Evolutionary conservation across 805 yeast genomes (phyloP).

Genomic region (Saccharomycopsis vini): DNA sequence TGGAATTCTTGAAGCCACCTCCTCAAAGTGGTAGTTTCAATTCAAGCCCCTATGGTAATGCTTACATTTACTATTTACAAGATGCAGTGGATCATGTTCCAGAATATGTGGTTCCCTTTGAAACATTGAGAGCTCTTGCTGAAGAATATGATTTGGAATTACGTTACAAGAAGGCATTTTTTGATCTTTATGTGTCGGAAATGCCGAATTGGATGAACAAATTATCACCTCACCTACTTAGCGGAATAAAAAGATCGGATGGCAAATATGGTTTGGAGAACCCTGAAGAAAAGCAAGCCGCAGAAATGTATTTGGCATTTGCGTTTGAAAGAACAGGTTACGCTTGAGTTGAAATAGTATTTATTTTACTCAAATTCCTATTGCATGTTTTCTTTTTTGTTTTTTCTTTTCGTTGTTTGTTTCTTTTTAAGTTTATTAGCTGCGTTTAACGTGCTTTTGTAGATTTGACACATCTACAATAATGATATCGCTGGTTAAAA

Average conservation of each 20-base stretch:
- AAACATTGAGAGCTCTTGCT: constrained; percentile 71
- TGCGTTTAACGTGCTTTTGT: too few species aligned
- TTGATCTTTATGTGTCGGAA: constrained; percentile 73
- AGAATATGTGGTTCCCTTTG: constrained; percentile 94
- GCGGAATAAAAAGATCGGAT: constrained; percentile 64
- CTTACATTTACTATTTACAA: constrained; percentile 68
- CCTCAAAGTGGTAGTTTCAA: constrained; percentile 69
- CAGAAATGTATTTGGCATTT: constrained; percentile 79
- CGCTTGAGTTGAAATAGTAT: too few species aligned
- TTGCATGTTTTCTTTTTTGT: background rate
- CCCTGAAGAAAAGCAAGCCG: constrained; percentile 83
- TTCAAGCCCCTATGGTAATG: constrained; percentile 60
- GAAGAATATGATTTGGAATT: constrained; percentile 73
- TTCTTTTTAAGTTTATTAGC: background rate
- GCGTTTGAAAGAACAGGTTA: constrained; percentile 57
- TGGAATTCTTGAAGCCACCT: constrained; percentile 63
- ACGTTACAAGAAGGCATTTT: constrained; percentile 64
- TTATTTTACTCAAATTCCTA: too few species aligned
- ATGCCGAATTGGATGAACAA: constrained; percentile 55
- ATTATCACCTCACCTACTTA: constrained; percentile 52
- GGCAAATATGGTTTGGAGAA: constrained; percentile 73
- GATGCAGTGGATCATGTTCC: constrained; percentile 97
- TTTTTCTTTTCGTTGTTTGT: background rate
- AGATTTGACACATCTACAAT: too few species aligned
- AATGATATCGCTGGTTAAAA: background rate